Percentiles rank a stretch among this genome's conserved stretches.
Evolutionary conservation across 2,329 filamentous ascomycete genomes (phyloP).

Genomic region (Colletotrichum sp.): DNA sequence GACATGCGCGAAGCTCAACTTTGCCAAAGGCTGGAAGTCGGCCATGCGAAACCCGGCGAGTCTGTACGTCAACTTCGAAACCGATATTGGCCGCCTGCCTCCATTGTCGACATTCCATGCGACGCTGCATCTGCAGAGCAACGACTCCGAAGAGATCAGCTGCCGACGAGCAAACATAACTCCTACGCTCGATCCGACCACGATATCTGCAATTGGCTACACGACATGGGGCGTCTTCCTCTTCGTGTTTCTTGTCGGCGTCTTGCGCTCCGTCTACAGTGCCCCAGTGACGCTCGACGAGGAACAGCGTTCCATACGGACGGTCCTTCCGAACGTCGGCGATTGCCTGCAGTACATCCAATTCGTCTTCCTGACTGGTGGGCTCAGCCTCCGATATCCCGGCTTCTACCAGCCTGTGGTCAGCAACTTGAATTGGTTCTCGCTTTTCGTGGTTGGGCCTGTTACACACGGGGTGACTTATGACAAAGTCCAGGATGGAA

Average conservation of each 20-base stretch:
- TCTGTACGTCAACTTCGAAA: neutral
- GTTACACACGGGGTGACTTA: constrained; percentile 28
- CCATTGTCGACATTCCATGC: constrained; percentile 20
- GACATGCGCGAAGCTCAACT: neutral
- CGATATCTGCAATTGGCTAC: constrained; percentile 13
- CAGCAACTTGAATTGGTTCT: constrained; percentile 70
- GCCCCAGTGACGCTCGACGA: constrained; percentile 1
- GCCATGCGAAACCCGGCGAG: neutral
- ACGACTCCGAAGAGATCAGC: neutral
- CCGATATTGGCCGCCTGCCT: constrained; percentile 12
- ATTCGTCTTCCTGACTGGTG: constrained; percentile 73
- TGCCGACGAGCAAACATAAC: constrained; percentile 23
- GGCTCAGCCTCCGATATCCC: constrained; percentile 73
- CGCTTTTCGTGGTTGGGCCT: constrained; percentile 61
- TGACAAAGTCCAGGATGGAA: constrained; percentile 48
- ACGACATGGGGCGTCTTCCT: constrained; percentile 19
- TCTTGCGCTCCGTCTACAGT: neutral
- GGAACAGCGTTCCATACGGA: neutral
- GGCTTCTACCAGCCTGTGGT: constrained; percentile 76
- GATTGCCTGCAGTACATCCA: constrained; percentile 78
- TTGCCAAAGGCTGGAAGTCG: neutral
- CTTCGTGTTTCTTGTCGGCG: constrained; percentile 22
- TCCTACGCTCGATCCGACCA: constrained; percentile 7
- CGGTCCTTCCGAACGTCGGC: constrained; percentile 25
- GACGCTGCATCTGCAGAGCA: constrained; percentile 5